These are phyloP conservation scores for Mucor saturninus DNA, from an alignment of 371 early-diverging fungal genomes.

Conservation along the genomic window DNA sequence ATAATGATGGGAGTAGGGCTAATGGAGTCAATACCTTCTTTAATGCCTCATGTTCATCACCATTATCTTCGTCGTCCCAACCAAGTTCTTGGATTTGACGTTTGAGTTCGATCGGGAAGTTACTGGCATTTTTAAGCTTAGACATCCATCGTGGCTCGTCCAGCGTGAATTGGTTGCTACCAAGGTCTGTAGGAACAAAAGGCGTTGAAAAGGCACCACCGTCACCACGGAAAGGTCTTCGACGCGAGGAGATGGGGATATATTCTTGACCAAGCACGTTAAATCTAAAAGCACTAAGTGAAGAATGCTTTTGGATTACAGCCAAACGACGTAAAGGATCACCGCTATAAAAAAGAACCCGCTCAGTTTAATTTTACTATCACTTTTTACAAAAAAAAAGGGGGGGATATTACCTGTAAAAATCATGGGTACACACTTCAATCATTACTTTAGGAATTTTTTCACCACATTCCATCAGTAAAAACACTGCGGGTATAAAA, in stretches of 20 bases:
- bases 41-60: conserved; percentile 55
- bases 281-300: conserved; percentile 58
- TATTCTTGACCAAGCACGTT: conserved; percentile 59
- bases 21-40: conserved; percentile 58
- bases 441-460: conserved; percentile 56
- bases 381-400: too few species aligned
- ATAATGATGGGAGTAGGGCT: conserved; percentile 58
- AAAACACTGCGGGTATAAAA: conserved; percentile 60
- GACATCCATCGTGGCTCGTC: conserved; percentile 68
- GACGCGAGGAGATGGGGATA: conserved; percentile 52
- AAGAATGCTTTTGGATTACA: conserved; percentile 49
- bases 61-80: conserved; percentile 66
- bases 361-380: neutral
- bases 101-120: conserved; percentile 63
- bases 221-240: conserved; percentile 63
- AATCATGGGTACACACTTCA: conserved; percentile 46
- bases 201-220: conserved; percentile 59
- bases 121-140: conserved; percentile 59
- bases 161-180: conserved; percentile 62
- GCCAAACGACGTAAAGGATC: conserved; percentile 54
- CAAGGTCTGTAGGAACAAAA: conserved; percentile 66
- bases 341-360: conserved; percentile 31
- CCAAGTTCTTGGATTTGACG: conserved; percentile 64
- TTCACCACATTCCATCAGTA: conserved; percentile 69
- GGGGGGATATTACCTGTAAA: conserved; percentile 43